A percentile compares a stretch with the other conserved stretches of the same genome.
These are phyloP conservation scores for Ceratocystis cacaofunesta DNA, from an alignment of 2,329 filamentous ascomycete genomes.

Conservation along the genomic window DNA sequence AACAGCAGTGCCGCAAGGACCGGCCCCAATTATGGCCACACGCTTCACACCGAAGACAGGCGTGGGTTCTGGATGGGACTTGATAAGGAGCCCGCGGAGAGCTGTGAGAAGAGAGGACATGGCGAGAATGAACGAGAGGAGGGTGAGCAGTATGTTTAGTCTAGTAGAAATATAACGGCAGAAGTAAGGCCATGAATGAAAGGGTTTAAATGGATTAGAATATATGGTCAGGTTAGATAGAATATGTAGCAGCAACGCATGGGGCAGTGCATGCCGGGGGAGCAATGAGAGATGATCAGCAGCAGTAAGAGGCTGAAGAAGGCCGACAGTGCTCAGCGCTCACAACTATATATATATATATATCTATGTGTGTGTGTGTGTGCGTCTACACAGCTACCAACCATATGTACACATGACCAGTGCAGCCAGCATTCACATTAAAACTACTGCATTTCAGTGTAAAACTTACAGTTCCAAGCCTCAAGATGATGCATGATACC, in stretches of 20 bases:
- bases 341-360: no score
- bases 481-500: not conserved
- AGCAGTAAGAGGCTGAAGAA: not conserved
- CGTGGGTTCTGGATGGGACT: not conserved
- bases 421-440: not conserved
- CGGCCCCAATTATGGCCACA: conserved; percentile 70
- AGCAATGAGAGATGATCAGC: not conserved
- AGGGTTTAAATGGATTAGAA: not conserved
- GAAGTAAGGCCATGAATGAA: not conserved
- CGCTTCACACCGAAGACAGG: conserved; percentile 36
- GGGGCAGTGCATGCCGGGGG: not conserved
- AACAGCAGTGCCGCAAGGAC: conserved; percentile 61
- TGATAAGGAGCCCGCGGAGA: not conserved
- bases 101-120: conserved; percentile 9
- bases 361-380: no score
- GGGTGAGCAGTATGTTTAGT: not conserved
- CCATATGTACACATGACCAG: not conserved
- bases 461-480: not conserved
- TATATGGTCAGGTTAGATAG: not conserved
- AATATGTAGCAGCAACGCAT: not conserved
- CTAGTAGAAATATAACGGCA: not conserved
- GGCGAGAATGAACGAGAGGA: not conserved
- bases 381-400: no score
- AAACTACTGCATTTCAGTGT: not conserved
- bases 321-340: not conserved